Evolutionary conservation across 441 rosid species (phyloP), one percentile per base, ranked within the genome.

Genomic region (Kokia cookei): DNA sequence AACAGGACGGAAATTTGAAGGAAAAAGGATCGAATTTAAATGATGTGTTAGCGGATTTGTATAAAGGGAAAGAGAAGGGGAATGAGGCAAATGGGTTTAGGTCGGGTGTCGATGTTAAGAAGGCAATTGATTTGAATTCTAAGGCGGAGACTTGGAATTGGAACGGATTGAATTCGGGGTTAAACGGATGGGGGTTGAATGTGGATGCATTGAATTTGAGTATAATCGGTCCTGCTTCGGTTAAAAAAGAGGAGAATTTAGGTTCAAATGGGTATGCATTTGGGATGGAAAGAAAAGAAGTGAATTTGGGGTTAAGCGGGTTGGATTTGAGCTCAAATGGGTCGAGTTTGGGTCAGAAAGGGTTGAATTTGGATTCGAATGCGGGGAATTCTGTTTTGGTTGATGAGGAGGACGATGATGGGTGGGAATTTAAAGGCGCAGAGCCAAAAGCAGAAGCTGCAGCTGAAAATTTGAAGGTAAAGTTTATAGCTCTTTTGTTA

Each of bases 11-110:
- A 77, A 68, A 59, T 72, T 81, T 71, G 47, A 72, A 74, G 13
- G 76, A 69, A 40, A 80, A 74, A 43, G 78, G 71, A 51, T 73
- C 80, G 69, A 65, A 62, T 76, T 35, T 73, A 72, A 65, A 80
- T 71, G 90, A 84, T 74, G 26, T 89, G 80, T 75, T 93, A 71
- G 75, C 77, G 42, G 78, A 84, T 85, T 78, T 90, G 62, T 85
- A 83, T 51, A 82, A 72, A 73, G 82, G 73, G 40, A 86, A 64
- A 5, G 84, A 76, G 72, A 79, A 66, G 15, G 69, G 65, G 9
- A 79, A 80, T 76, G 48, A 12, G 3, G 78, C 32, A 61, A 81
- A 72, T 2, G 84, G 76, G 48, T 22, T 63, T 27, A 77, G 71
- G 12, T 26, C 74, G 48, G 73, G 29, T 42, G 65, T 69, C 60